Evolutionary conservation across 2,329 filamentous ascomycete genomes (phyloP), one percentile per base, ranked within the genome.

Genomic region (Harringtonia lauricola): DNA sequence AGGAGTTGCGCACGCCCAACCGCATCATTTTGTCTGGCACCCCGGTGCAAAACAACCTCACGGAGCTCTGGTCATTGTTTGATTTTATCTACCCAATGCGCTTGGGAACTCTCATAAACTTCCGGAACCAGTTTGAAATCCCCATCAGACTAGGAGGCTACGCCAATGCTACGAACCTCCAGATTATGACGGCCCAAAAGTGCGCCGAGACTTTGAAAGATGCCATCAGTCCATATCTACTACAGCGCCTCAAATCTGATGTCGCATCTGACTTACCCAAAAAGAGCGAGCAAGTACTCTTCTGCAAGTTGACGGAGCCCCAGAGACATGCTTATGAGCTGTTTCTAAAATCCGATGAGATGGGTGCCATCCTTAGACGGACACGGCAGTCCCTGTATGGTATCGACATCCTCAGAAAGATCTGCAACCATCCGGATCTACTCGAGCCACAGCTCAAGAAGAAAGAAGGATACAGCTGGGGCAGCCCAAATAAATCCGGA

Each of bases 71-170:
- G 90, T 96, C 90, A 0, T 67, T 98, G 0, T 96, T 98, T 57
- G 94, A 98, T 59, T 98, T 98, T 57, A 83, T 96, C 45, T 96
- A 88, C 49, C 92, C 94, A 0, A 95, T 96, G 86, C 83, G 89
- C 14, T 67, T 98, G 7, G 94, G 92, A 0, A 95, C 86, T 0
- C 70, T 96, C 13, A 84, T 95, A 46, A 87, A 85, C 50, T 98
- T 98, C 59, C 79, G 88, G 37, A 82, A 81, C 47, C 81, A 94
- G 48, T 96, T 98, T 51, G 92, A 96, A 57, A 83, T 94, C 31
- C 92, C 92, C 0, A 98, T 98, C 59, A 83, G 82, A 47, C 78
- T 89, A 42, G 94, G 94, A 37, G 92, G 92, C 5, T 96, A 96
- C 61, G 88, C 89, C 8, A 95, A 94, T 60, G 92, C 92, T 3